Evolutionary conservation across 164 flowering plant species (phyloP), one percentile per base, ranked within the genome.

Genomic region (Santalum album): DNA sequence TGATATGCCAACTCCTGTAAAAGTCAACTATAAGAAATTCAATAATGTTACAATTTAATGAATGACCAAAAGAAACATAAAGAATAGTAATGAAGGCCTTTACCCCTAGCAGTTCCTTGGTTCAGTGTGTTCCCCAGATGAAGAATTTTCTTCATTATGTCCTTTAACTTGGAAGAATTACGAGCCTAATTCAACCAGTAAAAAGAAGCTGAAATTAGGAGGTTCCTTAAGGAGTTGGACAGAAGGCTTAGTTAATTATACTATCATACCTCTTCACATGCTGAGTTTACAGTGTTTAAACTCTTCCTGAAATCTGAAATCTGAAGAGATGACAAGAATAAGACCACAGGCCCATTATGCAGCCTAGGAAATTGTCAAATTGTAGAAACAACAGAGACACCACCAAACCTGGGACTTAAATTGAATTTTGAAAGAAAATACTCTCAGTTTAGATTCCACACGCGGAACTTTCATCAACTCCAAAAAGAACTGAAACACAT

Each of bases 31-130:
- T 9, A 29, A 9, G 34, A 29, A 29, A 29, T n/a, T n/a, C n/a
- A n/a, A n/a, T n/a, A 29, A 38, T 38, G 42, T 16, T 32, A 12
- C 36, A 32, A 32, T 6, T 12, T 32, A 32, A 12, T 32, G 12
- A 32, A 6, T 32, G 36, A 32, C 17, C 16, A 9, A 16, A 3
- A 12, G 42, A 12, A 38, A 3, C 16, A 10, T 1, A 38, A 38
- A 0, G 14, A 45, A 53, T 25, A 42, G 22, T 18, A 23, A 47
- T 9, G 6, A 26, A 46, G 39, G 48, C 32, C 19, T 80, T 61
- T 75, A 91, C 98, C 98, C 71, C 98, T 79, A 29, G 96, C 95
- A 67, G 98, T 89, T 77, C 98, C 96, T 65, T 89, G 92, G 64
- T 91, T 88, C 69, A 91, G 62, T 47, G 88, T 76, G 60, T 91